A percentile compares a stretch with the other conserved stretches of the same genome.
Evolutionary conservation across 1,139 yeast genomes (phyloP).

Genomic region (Diutina rugosa): DNA sequence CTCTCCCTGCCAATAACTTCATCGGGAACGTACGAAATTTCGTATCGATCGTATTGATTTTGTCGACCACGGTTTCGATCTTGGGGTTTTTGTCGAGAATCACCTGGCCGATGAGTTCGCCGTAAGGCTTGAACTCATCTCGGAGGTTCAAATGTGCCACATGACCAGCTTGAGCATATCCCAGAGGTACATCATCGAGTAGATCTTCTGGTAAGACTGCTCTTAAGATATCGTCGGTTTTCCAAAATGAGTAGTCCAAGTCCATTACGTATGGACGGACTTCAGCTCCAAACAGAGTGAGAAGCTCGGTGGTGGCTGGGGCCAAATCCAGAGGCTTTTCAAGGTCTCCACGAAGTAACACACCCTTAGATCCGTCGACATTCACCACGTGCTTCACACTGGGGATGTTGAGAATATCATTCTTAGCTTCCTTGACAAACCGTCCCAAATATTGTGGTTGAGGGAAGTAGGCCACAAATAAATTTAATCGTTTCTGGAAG

Average conservation of each 20-base stretch:
- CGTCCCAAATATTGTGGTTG: slow-evolving; percentile 49
- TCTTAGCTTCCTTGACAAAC: slow-evolving; percentile 38
- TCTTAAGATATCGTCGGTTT: slow-evolving; percentile 68
- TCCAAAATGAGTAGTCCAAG: slow-evolving; percentile 74
- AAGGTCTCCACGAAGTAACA: slow-evolving; percentile 38
- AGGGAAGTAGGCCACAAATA: slow-evolving; percentile 57
- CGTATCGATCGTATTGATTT: slow-evolving; percentile 75
- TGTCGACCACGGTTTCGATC: slow-evolving; percentile 87
- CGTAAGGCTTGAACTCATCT: slow-evolving; percentile 77
- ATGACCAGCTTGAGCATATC: slow-evolving; percentile 92
- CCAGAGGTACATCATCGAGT: slow-evolving; percentile 69
- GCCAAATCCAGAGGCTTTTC: slow-evolving; percentile 33
- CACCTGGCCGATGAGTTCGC: slow-evolving; percentile 74
- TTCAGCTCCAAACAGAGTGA: slow-evolving; percentile 33
- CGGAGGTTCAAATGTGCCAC: slow-evolving; percentile 85
- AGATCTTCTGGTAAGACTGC: slow-evolving; percentile 67
- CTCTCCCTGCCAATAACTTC: slow-evolving; percentile 83
- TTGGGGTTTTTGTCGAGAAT: slow-evolving; percentile 75
- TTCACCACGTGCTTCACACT: slow-evolving; percentile 54
- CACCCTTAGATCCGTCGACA: slow-evolving; percentile 40
- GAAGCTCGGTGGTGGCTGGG: slow-evolving; percentile 23
- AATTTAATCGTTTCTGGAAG: slow-evolving; percentile 41
- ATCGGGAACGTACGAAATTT: slow-evolving; percentile 84
- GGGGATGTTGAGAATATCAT: slow-evolving; percentile 49
- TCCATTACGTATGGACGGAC: slow-evolving; percentile 42